phyloP scores from a whole-genome alignment of 116 monocot genomes.

The Phalaenopsis hybrid region DNA sequence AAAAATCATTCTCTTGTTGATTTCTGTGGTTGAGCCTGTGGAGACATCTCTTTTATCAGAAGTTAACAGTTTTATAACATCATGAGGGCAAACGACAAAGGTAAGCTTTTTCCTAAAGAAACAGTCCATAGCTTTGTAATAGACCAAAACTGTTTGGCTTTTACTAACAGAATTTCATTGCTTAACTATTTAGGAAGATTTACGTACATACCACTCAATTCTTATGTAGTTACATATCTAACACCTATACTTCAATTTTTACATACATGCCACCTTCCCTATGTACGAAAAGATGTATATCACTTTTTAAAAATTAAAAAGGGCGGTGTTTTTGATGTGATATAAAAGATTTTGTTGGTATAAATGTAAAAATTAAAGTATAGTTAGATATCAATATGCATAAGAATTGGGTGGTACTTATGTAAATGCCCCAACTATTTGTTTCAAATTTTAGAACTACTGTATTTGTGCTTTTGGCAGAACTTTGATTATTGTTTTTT shows the following conservation, averaged over 20 bases:
- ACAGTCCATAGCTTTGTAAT: not conserved
- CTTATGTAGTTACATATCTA: conserved; percentile 13
- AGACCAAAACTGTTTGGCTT: not conserved
- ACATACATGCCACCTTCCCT: too few relatives aligned
- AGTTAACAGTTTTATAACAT: not conserved
- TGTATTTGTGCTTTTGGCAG: too few relatives aligned
- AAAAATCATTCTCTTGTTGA: not conserved
- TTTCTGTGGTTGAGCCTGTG: not conserved
- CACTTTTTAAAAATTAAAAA: too few relatives aligned
- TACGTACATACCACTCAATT: too few relatives aligned
- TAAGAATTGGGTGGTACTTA: too few relatives aligned
- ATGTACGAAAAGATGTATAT: too few relatives aligned
- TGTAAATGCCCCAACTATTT: not conserved
- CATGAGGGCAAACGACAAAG: not conserved
- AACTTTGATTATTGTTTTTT: not conserved
- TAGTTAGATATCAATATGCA: too few relatives aligned
- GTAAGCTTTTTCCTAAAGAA: not conserved
- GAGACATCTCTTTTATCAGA: not conserved
- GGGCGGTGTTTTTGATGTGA: too few relatives aligned
- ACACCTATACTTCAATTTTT: too few relatives aligned
- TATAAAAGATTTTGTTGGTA: too few relatives aligned
- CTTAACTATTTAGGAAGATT: not conserved
- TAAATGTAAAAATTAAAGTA: too few relatives aligned
- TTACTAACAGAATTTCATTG: not conserved
- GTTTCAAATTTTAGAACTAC: not conserved